Percentiles rank a stretch among this genome's conserved stretches.
phyloP scores from a whole-genome alignment of 2,329 filamentous ascomycete species.

The Chrysoporthe puriensis region DNA sequence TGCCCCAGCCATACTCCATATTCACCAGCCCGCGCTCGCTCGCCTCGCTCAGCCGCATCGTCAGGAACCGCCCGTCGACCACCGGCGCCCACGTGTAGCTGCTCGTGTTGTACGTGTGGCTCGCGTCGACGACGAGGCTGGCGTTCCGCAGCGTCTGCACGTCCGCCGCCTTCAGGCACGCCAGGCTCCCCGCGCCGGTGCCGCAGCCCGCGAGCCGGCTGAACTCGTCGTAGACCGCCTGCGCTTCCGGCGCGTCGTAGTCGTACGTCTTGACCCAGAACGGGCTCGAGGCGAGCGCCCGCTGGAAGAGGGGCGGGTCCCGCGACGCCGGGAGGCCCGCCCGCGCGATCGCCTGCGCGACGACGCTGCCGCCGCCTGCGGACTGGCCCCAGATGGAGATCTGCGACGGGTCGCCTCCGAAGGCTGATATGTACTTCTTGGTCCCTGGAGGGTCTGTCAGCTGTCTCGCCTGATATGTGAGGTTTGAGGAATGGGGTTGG shows the following conservation, averaged over 20 bases:
- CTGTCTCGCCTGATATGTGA: not conserved
- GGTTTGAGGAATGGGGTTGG: not conserved
- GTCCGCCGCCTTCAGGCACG: constrained; percentile 58
- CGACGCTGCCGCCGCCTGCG: constrained; percentile 57
- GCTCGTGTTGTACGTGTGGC: constrained; percentile 57
- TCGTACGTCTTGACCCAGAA: constrained; percentile 64
- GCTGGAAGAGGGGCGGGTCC: constrained; percentile 30
- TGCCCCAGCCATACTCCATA: constrained; percentile 52
- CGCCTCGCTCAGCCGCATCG: constrained; percentile 46
- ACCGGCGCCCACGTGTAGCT: constrained; percentile 65
- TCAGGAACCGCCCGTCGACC: constrained; percentile 59
- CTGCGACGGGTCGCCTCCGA: constrained; percentile 53
- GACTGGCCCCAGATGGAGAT: constrained; percentile 59
- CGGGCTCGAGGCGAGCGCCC: constrained; percentile 47
- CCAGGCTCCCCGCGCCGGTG: constrained; percentile 46
- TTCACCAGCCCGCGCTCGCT: constrained; percentile 47
- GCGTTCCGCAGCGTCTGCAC: constrained; percentile 58
- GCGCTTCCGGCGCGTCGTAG: constrained; percentile 54
- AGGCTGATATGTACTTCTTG: constrained; percentile 47
- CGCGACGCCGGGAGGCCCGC: constrained; percentile 8
- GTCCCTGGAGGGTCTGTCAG: constrained; percentile 38
- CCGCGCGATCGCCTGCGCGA: constrained; percentile 55
- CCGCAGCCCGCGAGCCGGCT: constrained; percentile 52
- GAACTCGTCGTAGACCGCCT: constrained; percentile 53
- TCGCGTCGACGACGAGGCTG: constrained; percentile 50